These are phyloP conservation scores for Penicillium sp. DNA, from an alignment of 2,329 filamentous ascomycete species.

Conservation along the genomic window DNA sequence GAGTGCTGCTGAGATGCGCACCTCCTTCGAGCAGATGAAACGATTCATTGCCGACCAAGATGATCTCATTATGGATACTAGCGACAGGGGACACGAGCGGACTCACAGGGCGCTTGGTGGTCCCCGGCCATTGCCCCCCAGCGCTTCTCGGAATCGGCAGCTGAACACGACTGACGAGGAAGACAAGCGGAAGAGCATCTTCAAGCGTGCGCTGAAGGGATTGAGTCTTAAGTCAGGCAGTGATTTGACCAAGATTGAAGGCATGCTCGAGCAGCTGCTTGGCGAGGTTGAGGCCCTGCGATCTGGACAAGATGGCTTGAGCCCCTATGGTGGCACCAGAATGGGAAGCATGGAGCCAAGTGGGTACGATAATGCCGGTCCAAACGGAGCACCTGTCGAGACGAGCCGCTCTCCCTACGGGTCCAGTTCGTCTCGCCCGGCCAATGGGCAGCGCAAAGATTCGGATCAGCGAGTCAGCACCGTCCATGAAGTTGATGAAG, in stretches of 20 bases:
- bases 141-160: conserved; percentile 57
- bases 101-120: conserved; percentile 81
- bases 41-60: conserved; percentile 87
- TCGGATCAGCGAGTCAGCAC: conserved; percentile 86
- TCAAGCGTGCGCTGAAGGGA: conserved; percentile 88
- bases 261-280: conserved; percentile 87
- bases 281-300: conserved; percentile 86
- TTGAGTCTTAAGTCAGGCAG: conserved; percentile 83
- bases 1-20: conserved; percentile 94
- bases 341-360: conserved; percentile 62
- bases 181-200: conserved; percentile 88
- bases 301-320: conserved; percentile 48
- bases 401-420: conserved; percentile 72
- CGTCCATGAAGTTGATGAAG: conserved; percentile 77
- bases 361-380: conserved; percentile 81
- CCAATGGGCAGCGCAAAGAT: conserved; percentile 49
- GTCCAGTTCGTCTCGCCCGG: conserved; percentile 52
- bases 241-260: conserved; percentile 83
- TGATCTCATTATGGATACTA: conserved; percentile 79
- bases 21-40: conserved; percentile 93
- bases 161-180: conserved; percentile 53
- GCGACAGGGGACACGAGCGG: conserved; percentile 83
- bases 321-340: conserved; percentile 25
- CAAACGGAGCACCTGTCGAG: conserved; percentile 67
- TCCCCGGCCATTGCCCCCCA: conserved; percentile 75